Base-by-base conservation (phyloP, 257 asterid genomes). In the Solanum stenotomum region DNA sequence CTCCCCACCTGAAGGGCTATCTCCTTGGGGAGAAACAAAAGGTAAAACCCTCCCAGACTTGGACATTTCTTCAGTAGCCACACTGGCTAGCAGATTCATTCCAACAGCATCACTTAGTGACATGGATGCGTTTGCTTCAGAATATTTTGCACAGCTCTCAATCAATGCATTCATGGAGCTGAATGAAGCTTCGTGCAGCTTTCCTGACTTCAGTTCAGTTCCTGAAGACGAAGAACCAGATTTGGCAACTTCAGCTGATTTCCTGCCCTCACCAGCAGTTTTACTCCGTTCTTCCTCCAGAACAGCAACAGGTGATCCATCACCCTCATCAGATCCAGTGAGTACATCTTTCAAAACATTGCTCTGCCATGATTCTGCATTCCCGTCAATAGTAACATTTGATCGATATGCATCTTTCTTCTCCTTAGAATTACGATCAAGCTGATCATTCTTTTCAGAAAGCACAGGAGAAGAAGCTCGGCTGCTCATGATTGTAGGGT, bases 81-180 rank as follows among this genome's bases (percentile, higher is more conserved):
- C 96, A 88, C 95, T 92, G 40, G 96, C 96, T 78, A 93, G 95
- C 46, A 93, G 93, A 91, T 93, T 93, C 94, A 93, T 93, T 67
- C 95, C 95, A 77, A 84, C 88, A 89, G 93, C 93, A 91, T 94
- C 96, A 76, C 90, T 93, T 84, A 83, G 89, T 3, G 94, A 89
- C 89, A 90, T 29, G 29, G 92, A 91, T 63, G 94, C 76, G 81
- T 89, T 86, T 75, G 92, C 90, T 90, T 91, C 94, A 71, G 96
- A 93, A 88, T 92, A 91, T 83, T 93, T 92, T 16, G 85, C 95
- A 83, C 96, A 94, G 89, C 95, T 94, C 91, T 94, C 95, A 87
- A 93, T 86, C 84, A 94, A 90, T 88, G 95, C 94, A 92, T 92
- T 92, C 94, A 94, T 92, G 74, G 96, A 92, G 89, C 93, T 89